Percentiles rank a stretch among this genome's conserved stretches.
These are phyloP conservation scores for Candida frijolesensis DNA, from an alignment of 1,139 yeast genomes.

Conservation along the genomic window DNA sequence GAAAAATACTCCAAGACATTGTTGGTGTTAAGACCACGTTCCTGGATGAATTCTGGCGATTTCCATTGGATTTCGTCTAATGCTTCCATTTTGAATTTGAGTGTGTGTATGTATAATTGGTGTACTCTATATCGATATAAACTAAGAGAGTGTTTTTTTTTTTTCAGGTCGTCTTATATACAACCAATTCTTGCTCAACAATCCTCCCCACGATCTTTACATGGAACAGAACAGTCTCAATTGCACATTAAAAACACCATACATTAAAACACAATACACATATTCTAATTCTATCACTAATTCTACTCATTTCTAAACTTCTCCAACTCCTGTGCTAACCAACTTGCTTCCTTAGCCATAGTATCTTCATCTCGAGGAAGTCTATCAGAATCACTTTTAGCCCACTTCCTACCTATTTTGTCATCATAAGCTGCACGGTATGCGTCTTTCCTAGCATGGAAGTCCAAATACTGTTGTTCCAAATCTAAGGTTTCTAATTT, in stretches of 20 bases:
- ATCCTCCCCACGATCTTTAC: too few species aligned
- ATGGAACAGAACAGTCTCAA: too few species aligned
- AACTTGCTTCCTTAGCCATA: constrained; percentile 67
- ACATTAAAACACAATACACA: too few species aligned
- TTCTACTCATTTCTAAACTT: too few species aligned
- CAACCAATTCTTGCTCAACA: too few species aligned
- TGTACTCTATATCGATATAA: too few species aligned
- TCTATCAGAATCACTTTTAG: constrained; percentile 42
- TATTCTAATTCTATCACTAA: too few species aligned
- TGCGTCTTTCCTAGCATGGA: constrained; percentile 27
- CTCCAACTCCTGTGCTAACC: constrained; percentile 46
- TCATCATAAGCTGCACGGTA: constrained; percentile 17
- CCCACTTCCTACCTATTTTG: constrained; percentile 25
- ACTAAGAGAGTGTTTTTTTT: too few species aligned
- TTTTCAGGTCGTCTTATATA: too few species aligned
- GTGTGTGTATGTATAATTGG: too few species aligned
- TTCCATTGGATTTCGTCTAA: constrained; percentile 96
- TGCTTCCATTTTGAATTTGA: constrained; percentile 24
- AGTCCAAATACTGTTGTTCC: constrained; percentile 30
- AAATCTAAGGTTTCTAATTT: constrained; percentile 54
- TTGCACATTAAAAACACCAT: too few species aligned
- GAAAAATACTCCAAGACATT: constrained; percentile 92
- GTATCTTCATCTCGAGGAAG: constrained; percentile 53
- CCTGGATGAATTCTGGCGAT: constrained; percentile 95
- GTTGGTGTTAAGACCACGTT: constrained; percentile 80